These are phyloP conservation scores for Spencermartinsiella ligniputridi DNA, from an alignment of 1,139 yeast genomes.

Conservation along the genomic window DNA sequence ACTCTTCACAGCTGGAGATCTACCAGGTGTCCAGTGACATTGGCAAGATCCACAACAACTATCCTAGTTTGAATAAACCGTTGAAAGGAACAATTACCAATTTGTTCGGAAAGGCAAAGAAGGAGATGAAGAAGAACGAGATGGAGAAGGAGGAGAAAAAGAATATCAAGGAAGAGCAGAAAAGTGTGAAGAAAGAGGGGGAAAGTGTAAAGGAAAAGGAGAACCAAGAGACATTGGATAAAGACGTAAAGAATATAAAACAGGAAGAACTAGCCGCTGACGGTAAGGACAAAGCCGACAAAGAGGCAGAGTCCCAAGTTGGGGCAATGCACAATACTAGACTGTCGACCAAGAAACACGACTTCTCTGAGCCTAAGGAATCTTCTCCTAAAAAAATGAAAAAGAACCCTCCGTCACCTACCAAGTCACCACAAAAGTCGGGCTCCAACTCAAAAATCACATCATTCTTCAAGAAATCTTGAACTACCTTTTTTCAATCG, in stretches of 20 bases:
- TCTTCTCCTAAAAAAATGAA: constrained; percentile 3
- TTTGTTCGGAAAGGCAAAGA: constrained; percentile 1
- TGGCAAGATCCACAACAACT: constrained; percentile 56
- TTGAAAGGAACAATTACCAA: constrained; percentile 23
- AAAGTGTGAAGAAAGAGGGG: neutral
- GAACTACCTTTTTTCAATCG: neutral
- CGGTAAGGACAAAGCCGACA: too few species aligned
- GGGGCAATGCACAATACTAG: too few species aligned
- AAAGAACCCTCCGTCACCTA: neutral
- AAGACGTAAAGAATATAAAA: too few species aligned
- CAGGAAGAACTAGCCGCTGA: too few species aligned
- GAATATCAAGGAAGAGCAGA: neutral
- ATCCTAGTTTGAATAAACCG: constrained; percentile 44
- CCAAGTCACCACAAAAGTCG: constrained; percentile 1
- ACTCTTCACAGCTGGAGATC: constrained; percentile 38
- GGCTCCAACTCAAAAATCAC: constrained; percentile 11
- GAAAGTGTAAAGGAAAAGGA: too few species aligned
- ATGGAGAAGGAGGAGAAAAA: constrained; percentile 3
- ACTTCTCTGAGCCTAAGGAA: too few species aligned
- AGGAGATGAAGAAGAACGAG: constrained; percentile 1
- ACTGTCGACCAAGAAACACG: too few species aligned
- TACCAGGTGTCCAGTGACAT: constrained; percentile 59
- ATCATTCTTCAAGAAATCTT: constrained; percentile 8
- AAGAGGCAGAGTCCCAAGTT: too few species aligned
- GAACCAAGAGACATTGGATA: neutral